Percentiles rank a stretch among this genome's conserved stretches.
These are phyloP conservation scores for Ulota crispa DNA, from an alignment of 225 moss, liverwort and hornwort species.

Conservation along the genomic window DNA sequence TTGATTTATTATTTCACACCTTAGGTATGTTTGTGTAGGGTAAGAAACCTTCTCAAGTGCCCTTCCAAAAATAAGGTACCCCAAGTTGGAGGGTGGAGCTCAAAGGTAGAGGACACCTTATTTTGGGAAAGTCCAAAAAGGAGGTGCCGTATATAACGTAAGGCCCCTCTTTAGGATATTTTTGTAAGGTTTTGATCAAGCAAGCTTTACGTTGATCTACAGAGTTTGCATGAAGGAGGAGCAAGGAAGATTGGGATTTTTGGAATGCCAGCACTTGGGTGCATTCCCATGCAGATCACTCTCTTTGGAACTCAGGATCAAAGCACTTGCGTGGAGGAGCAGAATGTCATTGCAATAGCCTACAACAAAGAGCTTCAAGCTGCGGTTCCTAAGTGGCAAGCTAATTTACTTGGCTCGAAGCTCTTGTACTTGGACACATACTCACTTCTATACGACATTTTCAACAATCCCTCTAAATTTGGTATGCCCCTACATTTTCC, in stretches of 20 bases:
- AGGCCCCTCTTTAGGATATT: too few species aligned
- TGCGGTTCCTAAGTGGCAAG: slow-evolving; percentile 10
- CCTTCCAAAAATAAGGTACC: too few species aligned
- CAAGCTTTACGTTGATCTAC: neutral
- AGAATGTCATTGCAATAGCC: slow-evolving; percentile 7
- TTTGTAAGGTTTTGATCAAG: too few species aligned
- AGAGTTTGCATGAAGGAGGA: slow-evolving; percentile 43
- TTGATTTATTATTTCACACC: rapidly evolving
- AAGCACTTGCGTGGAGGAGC: slow-evolving; percentile 27
- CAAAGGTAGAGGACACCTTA: too few species aligned
- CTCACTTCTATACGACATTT: slow-evolving; percentile 14
- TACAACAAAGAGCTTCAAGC: slow-evolving; percentile 23
- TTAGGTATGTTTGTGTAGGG: neutral
- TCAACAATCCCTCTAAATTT: slow-evolving; percentile 43
- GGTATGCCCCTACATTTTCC: neutral
- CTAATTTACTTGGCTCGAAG: slow-evolving; percentile 4
- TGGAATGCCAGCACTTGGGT: slow-evolving; percentile 45
- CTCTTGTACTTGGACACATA: slow-evolving; percentile 31
- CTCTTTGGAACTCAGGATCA: slow-evolving; percentile 15
- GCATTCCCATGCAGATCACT: slow-evolving; percentile 49
- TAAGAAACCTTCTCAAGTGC: too few species aligned
- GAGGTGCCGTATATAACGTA: too few species aligned
- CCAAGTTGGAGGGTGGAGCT: too few species aligned
- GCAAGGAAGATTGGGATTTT: slow-evolving; percentile 49
- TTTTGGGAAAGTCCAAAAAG: too few species aligned